Evolutionary conservation across 345 rosid genomes (phyloP), one percentile per base, ranked within the genome.

Genomic region (Citrus trifoliata): DNA sequence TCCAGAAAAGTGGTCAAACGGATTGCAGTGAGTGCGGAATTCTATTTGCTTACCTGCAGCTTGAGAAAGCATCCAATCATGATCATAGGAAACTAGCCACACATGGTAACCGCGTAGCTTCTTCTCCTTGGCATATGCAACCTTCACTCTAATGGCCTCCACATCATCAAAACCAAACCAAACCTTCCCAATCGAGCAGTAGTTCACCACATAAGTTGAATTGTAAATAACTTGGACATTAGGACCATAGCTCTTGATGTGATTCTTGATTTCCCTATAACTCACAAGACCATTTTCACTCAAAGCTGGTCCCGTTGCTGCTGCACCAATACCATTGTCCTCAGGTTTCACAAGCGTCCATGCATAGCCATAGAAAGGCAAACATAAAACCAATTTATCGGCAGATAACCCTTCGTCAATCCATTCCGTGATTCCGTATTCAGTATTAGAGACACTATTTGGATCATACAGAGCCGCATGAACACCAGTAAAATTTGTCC

Each of bases 141-240:
- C 81, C 73, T 88, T 88, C 21, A 79, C 63, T 79, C 53, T 76
- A 14, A 88, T 60, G 32, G 79, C 82, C 42, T 85, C 87, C 19
- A 77, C 85, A 51, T 77, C 88, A 53, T 86, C 89, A 63, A 81
- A 89, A 79, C 80, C 83, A 53, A 89, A 74, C 93, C 93, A 88
- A 25, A 1, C 3, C 10, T 62, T 60, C 27, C 83, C 81, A 35
- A 38, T 16, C 2, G 46, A 64, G 78, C 70, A 84, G 32, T 30
- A 30, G 3, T 30, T 30, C 32, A 30, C 32, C 32, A 30, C 32
- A 30, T 30, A 30, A 30, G 32, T 30, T 30, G 32, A 30, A 30
- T 30, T 30, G 32, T 30, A 30, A 3, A 35, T 69, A 38, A 67
- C 71, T 19, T 4, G 4, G 9, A 10, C 70, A 27, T 27, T 28